Evolutionary conservation across 306 rosid species (phyloP), one percentile per base, ranked within the genome.

Genomic region (Trifolium pratense): DNA sequence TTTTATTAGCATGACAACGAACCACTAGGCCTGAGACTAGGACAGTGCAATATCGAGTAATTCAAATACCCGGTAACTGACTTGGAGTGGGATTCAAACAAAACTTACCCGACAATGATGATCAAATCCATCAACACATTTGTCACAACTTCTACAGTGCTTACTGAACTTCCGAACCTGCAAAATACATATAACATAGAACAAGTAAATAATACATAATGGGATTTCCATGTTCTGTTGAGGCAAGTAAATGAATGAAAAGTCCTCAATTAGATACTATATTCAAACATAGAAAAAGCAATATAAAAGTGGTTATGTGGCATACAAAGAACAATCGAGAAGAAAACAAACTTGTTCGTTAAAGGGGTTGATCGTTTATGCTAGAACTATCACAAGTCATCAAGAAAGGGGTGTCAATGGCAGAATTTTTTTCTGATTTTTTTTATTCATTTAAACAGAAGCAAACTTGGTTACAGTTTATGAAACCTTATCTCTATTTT

Each of bases 121-220:
- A 78, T 89, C 95, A 82, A 91, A 89, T 71, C 91, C 95, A 71
- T 91, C 97, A 68, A 91, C 95, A 81, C 97, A 91, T 84, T 89
- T 89, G 79, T 86, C 84, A 58, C 97, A 91, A 74, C 95, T 91
- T 83, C 97, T 83, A 83, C 95, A 89, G 69, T 91, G 97, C 86
- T 89, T 91, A 80, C 97, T 91, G 87, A 87, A 91, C 82, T 89
- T 89, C 49, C 80, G 84, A 21, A 91, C 94, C 97, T 91, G 77
- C 75, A 85, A 71, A 69, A 78, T 37, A 62, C 45, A 76, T 72
- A 48, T 32, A 46, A 17, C 37, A 67, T n/a, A n/a, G n/a, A n/a
- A n/a, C n/a, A n/a, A n/a, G n/a, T n/a, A n/a, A 14, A 29, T 59
- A 79, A 56, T 21, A 34, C 29, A 73, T 15, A 26, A 53, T 61